Evolutionary conservation across 1,139 yeast genomes (phyloP).

Genomic region (Sugiyamaella paludigena): DNA sequence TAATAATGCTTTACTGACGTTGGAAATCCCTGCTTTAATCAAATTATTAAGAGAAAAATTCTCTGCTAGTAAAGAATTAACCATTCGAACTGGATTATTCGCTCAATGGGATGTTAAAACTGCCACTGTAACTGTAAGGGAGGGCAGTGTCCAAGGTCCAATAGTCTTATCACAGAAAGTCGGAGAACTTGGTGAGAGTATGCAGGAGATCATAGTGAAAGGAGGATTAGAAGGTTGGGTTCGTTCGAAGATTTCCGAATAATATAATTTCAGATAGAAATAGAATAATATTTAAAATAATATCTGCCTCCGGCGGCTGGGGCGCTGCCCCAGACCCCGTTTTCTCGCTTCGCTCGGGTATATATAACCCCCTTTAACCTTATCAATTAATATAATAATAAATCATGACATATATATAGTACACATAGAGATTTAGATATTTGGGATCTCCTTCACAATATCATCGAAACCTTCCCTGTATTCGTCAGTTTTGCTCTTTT

Average conservation of each 20-base stretch:
- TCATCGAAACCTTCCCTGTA: constrained; percentile 93
- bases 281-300: background rate
- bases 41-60: constrained; percentile 70
- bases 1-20: constrained; percentile 88
- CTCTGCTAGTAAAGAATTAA: constrained; percentile 58
- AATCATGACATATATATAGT: constrained; percentile 3
- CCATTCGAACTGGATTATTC: constrained; percentile 92
- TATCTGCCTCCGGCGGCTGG: background rate
- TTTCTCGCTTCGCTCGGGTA: background rate
- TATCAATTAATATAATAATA: background rate
- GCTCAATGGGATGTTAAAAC: constrained; percentile 90
- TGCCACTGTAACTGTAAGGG: constrained; percentile 75
- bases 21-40: constrained; percentile 88
- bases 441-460: constrained; percentile 81
- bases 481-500: constrained; percentile 67
- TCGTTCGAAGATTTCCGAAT: constrained; percentile 58
- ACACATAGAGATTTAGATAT: constrained; percentile 20
- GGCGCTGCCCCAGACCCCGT: too few species aligned
- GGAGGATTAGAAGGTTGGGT: constrained; percentile 99
- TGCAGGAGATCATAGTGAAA: constrained; percentile 93
- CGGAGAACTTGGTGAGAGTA: constrained; percentile 90
- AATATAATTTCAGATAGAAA: constrained; percentile 8
- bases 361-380: background rate
- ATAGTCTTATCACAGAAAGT: constrained; percentile 78
- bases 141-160: constrained; percentile 52